phyloP scores from a whole-genome alignment of 441 rosid species.

The Aquilaria agallochum region DNA sequence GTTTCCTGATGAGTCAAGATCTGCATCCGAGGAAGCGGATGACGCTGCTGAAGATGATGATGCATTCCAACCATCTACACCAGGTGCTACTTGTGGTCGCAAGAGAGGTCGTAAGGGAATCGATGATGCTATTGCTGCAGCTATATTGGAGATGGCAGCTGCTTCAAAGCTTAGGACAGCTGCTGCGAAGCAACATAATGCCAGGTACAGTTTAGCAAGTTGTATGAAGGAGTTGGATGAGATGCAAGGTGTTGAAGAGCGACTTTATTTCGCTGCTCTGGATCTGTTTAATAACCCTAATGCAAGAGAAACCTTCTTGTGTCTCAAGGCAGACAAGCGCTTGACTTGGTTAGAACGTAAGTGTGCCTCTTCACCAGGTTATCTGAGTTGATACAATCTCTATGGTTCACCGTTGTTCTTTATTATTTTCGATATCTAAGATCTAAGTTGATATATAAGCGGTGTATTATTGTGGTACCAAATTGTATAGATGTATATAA shows the following conservation, averaged over 20 bases:
- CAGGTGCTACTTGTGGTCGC: conserved; percentile 8
- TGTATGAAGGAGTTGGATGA: conserved; percentile 47
- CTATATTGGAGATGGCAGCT: conserved; percentile 48
- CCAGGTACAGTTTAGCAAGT: conserved; percentile 38
- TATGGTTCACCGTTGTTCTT: no score
- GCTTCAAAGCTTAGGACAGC: conserved; percentile 41
- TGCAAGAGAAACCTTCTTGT: conserved; percentile 58
- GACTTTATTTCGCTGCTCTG: conserved; percentile 47
- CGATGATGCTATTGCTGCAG: conserved; percentile 53
- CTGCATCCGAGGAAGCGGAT: conserved; percentile 30
- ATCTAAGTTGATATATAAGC: no score
- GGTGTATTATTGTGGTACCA: no score
- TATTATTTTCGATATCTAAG: no score
- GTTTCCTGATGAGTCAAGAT: conserved; percentile 23
- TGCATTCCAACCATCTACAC: conserved; percentile 10
- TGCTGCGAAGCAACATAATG: conserved; percentile 23
- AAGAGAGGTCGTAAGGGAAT: conserved; percentile 52
- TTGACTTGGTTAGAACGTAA: conserved; percentile 45
- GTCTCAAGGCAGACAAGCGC: conserved; percentile 36
- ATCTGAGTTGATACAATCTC: conserved; percentile 3
- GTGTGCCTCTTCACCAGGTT: conserved; percentile 19
- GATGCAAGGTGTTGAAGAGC: conserved; percentile 31
- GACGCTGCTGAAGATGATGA: conserved; percentile 21
- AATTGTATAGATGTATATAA: no score
- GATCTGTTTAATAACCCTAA: conserved; percentile 39